Conservation (phyloP, 768 basidiomycete species). For the Lentinula raphanica region DNA sequence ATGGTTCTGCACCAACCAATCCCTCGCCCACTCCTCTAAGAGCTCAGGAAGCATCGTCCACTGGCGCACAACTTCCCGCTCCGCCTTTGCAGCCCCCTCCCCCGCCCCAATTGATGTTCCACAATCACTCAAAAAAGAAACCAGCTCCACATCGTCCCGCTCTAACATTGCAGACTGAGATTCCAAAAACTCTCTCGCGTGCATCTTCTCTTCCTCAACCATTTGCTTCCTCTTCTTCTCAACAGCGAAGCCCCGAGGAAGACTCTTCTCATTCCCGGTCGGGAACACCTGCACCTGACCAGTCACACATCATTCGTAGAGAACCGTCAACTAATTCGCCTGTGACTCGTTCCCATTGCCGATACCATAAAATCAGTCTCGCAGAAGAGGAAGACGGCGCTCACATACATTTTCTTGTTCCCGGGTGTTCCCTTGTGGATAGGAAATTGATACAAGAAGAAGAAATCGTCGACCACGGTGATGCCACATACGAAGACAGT, state of each 20-base stretch:
- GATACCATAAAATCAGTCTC: slow-evolving; percentile 63
- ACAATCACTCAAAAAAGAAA: slow-evolving; percentile 11
- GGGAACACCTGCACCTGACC: slow-evolving; percentile 12
- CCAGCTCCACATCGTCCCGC: slow-evolving; percentile 4
- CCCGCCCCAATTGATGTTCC: slow-evolving; percentile 17
- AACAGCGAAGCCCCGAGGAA: not conserved
- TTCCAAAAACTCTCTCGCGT: not conserved
- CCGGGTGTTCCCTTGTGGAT: slow-evolving; percentile 61
- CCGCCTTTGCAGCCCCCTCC: slow-evolving; percentile 19
- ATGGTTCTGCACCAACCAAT: slow-evolving; percentile 15
- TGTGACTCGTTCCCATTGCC: slow-evolving; percentile 64
- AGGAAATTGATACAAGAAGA: slow-evolving; percentile 53
- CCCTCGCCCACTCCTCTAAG: slow-evolving; percentile 26
- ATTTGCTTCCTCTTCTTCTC: not conserved
- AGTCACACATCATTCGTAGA: slow-evolving; percentile 13
- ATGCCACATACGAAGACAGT: slow-evolving; percentile 48
- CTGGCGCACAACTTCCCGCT: not conserved
- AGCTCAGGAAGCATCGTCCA: slow-evolving; percentile 1
- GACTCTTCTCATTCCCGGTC: slow-evolving; percentile 13
- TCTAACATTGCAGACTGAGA: slow-evolving; percentile 9
- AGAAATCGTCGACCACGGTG: slow-evolving; percentile 56
- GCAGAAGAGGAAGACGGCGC: slow-evolving; percentile 45
- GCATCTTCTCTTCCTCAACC: not conserved
- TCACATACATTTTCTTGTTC: slow-evolving; percentile 60
- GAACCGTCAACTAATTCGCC: slow-evolving; percentile 34